A percentile compares a stretch with the other conserved stretches of the same genome.
Evolutionary conservation across 1,139 yeast genomes (phyloP).

Genomic region (Blastobotrys apis): DNA sequence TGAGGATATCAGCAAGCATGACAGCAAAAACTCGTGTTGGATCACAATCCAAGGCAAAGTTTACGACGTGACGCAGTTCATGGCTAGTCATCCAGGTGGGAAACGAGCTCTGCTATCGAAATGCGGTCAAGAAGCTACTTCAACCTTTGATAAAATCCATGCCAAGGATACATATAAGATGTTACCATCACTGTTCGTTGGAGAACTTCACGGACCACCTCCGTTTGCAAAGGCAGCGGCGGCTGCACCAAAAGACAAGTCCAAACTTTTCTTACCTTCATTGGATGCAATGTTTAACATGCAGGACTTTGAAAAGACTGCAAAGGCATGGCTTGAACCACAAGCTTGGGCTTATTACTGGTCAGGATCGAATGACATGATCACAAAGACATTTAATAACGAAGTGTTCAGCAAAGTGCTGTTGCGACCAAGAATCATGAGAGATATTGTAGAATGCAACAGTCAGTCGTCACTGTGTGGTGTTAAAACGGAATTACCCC

Average conservation of each 20-base stretch:
- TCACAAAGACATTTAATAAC: constrained; percentile 48
- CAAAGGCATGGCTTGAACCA: constrained; percentile 45
- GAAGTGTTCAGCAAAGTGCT: constrained; percentile 44
- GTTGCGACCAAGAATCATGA: constrained; percentile 46
- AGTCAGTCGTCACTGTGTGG: constrained; percentile 46
- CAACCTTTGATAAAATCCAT: constrained; percentile 54
- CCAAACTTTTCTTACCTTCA: constrained; percentile 36
- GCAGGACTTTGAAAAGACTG: constrained; percentile 51
- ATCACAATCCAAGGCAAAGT: constrained; percentile 50
- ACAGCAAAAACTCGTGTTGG: constrained; percentile 58
- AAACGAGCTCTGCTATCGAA: constrained; percentile 48
- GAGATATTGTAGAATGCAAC: constrained; percentile 43
- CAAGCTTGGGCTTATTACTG: constrained; percentile 56
- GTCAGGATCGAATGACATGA: constrained; percentile 52
- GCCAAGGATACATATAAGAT: constrained; percentile 33
- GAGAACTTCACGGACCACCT: constrained; percentile 6
- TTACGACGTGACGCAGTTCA: constrained; percentile 48
- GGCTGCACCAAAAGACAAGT: neutral
- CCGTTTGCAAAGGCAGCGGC: neutral
- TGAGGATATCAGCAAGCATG: no score
- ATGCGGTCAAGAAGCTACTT: constrained; percentile 59
- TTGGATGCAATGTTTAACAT: constrained; percentile 47
- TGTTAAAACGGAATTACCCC: constrained; percentile 52
- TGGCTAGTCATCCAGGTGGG: constrained; percentile 54
- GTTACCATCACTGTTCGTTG: constrained; percentile 8